Conservation (phyloP, 805 yeast species). For the Candida peoriensis region DNA sequence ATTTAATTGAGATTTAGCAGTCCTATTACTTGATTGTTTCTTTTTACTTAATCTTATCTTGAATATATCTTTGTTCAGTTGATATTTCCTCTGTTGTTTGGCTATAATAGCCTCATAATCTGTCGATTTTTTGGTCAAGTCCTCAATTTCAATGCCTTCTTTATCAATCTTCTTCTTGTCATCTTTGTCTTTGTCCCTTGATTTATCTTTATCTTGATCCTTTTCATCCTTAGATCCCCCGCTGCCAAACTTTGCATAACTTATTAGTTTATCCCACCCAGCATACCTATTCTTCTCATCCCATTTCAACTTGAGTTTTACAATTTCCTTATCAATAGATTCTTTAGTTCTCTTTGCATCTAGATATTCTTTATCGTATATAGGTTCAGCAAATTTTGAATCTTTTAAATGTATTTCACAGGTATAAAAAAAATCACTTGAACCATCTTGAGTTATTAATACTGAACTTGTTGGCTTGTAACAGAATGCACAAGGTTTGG, state of each 20-base stretch:
- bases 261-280: conserved; percentile 21
- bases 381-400: conserved; percentile 19
- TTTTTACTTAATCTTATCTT: conserved; percentile 30
- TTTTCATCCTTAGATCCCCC: conserved; percentile 11
- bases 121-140: conserved; percentile 5
- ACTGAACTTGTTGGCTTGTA: conserved; percentile 23
- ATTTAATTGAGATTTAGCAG: conserved; percentile 25
- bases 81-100: conserved; percentile 31
- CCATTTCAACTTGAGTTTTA: conserved; percentile 17
- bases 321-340: conserved; percentile 18
- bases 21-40: conserved; percentile 10
- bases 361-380: conserved; percentile 18
- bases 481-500: conserved; percentile 24
- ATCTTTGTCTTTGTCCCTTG: too few species aligned
- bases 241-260: conserved; percentile 13
- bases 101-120: conserved; percentile 18
- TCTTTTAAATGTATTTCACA: conserved; percentile 24
- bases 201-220: conserved; percentile 8
- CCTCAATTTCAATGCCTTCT: conserved; percentile 14
- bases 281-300: conserved; percentile 24
- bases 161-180: conserved; percentile 16
- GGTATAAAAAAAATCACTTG: conserved; percentile 15
- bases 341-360: conserved; percentile 16
- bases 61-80: conserved; percentile 36
- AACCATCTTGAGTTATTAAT: conserved; percentile 20